Percentiles rank a stretch among this genome's conserved stretches.
Conservation (phyloP, 2,329 filamentous ascomycete genomes). For the Alternaria solani region DNA sequence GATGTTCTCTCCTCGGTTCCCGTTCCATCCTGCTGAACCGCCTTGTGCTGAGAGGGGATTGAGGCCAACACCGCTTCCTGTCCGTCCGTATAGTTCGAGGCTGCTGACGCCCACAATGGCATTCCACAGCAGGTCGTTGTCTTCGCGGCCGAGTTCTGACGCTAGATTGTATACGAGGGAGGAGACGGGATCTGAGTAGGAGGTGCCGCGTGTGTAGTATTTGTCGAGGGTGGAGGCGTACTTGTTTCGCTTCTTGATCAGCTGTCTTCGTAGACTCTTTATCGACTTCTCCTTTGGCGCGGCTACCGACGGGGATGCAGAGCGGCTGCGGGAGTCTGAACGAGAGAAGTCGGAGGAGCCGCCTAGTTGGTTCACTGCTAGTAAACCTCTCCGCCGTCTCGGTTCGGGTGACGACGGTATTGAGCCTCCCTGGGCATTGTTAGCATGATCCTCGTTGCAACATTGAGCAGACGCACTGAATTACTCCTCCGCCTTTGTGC, state of each 20-base stretch:
- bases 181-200: slow-evolving; percentile 93
- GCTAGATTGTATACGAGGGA: slow-evolving; percentile 94
- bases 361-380: slow-evolving; percentile 40
- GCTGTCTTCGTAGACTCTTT: slow-evolving; percentile 72
- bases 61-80: slow-evolving; percentile 78
- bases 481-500: slow-evolving; percentile 86
- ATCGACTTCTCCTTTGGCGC: slow-evolving; percentile 71
- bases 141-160: slow-evolving; percentile 92
- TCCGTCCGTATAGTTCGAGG: slow-evolving; percentile 88
- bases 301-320: slow-evolving; percentile 44
- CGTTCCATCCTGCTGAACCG: slow-evolving; percentile 76
- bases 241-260: slow-evolving; percentile 77
- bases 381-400: slow-evolving; percentile 68
- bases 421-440: slow-evolving; percentile 56
- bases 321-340: slow-evolving; percentile 50
- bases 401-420: slow-evolving; percentile 73
- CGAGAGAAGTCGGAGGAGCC: slow-evolving; percentile 52
- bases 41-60: slow-evolving; percentile 63
- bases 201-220: slow-evolving; percentile 88
- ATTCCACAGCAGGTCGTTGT: slow-evolving; percentile 95
- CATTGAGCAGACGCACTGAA: slow-evolving; percentile 66
- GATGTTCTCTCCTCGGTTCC: slow-evolving; percentile 81
- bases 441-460: neutral
- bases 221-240: slow-evolving; percentile 78
- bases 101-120: slow-evolving; percentile 95